Percentiles rank a stretch among this genome's conserved stretches.
These are phyloP conservation scores for Nicotiana sylvestris DNA, from an alignment of 257 asterid genomes.

Conservation along the genomic window DNA sequence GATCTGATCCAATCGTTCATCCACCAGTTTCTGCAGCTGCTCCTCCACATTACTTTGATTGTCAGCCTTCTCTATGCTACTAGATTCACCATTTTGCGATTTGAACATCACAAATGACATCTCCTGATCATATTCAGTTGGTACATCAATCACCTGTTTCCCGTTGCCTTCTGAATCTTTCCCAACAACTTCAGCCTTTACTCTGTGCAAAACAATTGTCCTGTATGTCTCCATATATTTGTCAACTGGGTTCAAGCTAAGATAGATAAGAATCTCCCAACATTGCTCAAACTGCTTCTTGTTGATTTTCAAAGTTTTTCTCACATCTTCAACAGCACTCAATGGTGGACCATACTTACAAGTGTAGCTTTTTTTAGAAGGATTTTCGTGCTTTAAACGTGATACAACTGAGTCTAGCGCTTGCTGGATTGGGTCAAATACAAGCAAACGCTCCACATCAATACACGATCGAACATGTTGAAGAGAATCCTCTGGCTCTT, in stretches of 20 bases:
- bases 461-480: constrained; percentile 79
- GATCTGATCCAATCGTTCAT: constrained; percentile 68
- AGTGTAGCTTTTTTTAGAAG: constrained; percentile 47
- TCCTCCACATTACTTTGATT: constrained; percentile 49
- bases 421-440: constrained; percentile 46
- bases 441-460: constrained; percentile 71
- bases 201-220: constrained; percentile 42
- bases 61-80: constrained; percentile 42
- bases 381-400: constrained; percentile 48
- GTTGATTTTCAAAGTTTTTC: constrained; percentile 75
- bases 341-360: constrained; percentile 46
- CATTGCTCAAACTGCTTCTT: constrained; percentile 77
- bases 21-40: constrained; percentile 60
- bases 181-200: constrained; percentile 74
- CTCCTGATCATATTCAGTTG: constrained; percentile 60
- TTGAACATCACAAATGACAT: constrained; percentile 83
- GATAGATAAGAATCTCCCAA: constrained; percentile 91
- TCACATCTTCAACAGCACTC: constrained; percentile 46
- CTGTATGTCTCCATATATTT: constrained; percentile 52
- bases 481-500: constrained; percentile 89
- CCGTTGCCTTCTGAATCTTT: constrained; percentile 62
- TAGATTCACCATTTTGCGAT: constrained; percentile 36
- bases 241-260: constrained; percentile 45
- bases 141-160: constrained; percentile 64
- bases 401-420: constrained; percentile 45